A percentile compares a stretch with the other conserved stretches of the same genome.
These are phyloP conservation scores for Chimonanthus praecox DNA, from an alignment of 164 flowering plant species.

Conservation along the genomic window DNA sequence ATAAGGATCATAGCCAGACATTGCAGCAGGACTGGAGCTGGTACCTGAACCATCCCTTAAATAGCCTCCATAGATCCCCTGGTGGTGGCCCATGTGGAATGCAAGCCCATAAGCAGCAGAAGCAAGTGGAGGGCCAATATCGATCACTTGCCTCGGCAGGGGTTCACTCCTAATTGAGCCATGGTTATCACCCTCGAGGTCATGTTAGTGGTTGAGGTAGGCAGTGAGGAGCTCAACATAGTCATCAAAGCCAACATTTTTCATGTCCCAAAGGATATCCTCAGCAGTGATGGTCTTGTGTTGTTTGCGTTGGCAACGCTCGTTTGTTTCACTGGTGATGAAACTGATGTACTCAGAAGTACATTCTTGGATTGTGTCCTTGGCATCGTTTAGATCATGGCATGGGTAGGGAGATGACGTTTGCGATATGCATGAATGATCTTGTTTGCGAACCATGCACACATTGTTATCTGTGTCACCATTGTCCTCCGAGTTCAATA, in stretches of 20 bases:
- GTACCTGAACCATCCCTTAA: not conserved
- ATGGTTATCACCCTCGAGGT: constrained; percentile 17
- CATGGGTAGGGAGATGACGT: constrained; percentile 74
- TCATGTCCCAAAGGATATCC: constrained; percentile 73
- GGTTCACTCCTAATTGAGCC: constrained; percentile 42
- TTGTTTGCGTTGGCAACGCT: constrained; percentile 80
- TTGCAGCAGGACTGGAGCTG: not conserved
- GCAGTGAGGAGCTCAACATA: constrained; percentile 48
- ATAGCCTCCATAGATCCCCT: not conserved
- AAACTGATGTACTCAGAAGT: no score
- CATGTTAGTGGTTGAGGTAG: constrained; percentile 27
- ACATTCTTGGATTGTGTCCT: no score
- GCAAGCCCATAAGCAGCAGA: not conserved
- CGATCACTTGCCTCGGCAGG: constrained; percentile 22
- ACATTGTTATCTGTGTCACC: constrained; percentile 20
- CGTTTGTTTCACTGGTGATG: constrained; percentile 46
- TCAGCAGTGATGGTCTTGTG: constrained; percentile 83
- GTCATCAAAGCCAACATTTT: constrained; percentile 36
- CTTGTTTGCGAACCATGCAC: constrained; percentile 72
- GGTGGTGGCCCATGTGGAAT: not conserved
- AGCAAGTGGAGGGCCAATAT: constrained; percentile 8
- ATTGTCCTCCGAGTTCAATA: constrained; percentile 2
- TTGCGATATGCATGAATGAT: constrained; percentile 80
- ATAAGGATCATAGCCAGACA: no score
- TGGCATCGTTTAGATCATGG: constrained; percentile 37